These are phyloP conservation scores for Debaryomyces sp. DNA, from an alignment of 1,139 yeast genomes.

Conservation along the genomic window DNA sequence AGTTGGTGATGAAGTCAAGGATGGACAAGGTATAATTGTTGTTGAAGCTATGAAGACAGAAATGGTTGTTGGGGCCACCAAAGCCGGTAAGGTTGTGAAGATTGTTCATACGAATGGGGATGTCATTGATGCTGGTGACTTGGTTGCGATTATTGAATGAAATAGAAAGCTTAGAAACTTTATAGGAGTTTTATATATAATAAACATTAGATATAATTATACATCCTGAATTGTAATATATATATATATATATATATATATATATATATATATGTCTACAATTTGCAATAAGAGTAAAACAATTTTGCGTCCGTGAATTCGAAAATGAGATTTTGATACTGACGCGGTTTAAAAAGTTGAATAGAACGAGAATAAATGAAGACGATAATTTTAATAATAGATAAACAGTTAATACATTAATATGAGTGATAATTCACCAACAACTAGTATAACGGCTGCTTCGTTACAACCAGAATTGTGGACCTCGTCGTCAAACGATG, in stretches of 20 bases:
- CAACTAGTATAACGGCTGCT: constrained; percentile 16
- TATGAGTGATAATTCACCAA: constrained; percentile 3
- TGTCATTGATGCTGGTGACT: constrained; percentile 94
- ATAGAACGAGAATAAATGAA: not conserved
- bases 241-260: too few species aligned
- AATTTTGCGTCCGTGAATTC: not conserved
- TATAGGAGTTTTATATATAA: not conserved
- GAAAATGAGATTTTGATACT: not conserved
- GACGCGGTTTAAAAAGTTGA: not conserved
- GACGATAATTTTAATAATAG: not conserved
- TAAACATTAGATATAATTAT: not conserved
- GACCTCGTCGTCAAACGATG: constrained; percentile 71
- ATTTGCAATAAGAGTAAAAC: not conserved
- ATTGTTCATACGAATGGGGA: constrained; percentile 85
- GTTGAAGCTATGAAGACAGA: constrained; percentile 99
- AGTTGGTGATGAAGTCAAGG: constrained; percentile 73
- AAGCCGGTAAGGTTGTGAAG: constrained; percentile 75
- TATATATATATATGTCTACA: not conserved
- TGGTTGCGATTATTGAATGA: constrained; percentile 74
- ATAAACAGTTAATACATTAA: not conserved
- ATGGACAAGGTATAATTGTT: constrained; percentile 80
- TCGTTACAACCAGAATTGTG: constrained; percentile 60
- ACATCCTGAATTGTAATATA: not conserved
- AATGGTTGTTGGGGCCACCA: constrained; percentile 80
- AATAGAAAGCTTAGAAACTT: not conserved